Base-by-base conservation (phyloP, 345 rosid genomes). In the Populus alba region DNA sequence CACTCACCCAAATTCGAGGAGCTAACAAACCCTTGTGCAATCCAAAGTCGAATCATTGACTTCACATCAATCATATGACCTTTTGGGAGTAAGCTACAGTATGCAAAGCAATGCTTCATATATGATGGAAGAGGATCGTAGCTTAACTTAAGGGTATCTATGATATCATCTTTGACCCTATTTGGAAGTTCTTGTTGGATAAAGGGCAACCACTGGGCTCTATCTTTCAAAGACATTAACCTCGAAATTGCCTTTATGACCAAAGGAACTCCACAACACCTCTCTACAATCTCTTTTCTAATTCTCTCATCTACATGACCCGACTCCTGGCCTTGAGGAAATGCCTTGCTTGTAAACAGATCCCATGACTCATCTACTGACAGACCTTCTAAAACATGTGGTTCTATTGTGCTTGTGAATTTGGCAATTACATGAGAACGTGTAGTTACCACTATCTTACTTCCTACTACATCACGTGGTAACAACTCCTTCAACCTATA, bases 41-140 rank as follows among this genome's bases (percentile, higher is more conserved):
- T 78, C 82, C 84, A 87, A 5, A 78, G 68, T 1, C 27, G 77
- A 63, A 82, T 71, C 18, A 87, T 11, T 61, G 66, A 55, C 1
- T 80, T 61, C 45, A 70, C 75, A 22, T 51, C 3, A 45, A 84
- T 80, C 39, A 38, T 69, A 18, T 69, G 73, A 43, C 75, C 84
- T 74, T 79, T 87, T 0, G 88, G 88, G 66, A 83, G 77, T 63
- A 85, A 77, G 4, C 84, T 77, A 71, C 90, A 85, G 23, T 79
- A 79, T 37, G 87, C 86, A 49, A 85, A 82, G 49, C 87, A 85
- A 55, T 78, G 61, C 68, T 85, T 87, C 70, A 82, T 72, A 66
- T 77, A 77, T 49, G 83, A 35, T 10, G 88, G 90, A 61, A 87
- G 85, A 49, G 81, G 71, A 65, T 81, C 80, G 7, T 79, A 87